Conservation (phyloP, 768 basidiomycete genomes). For the Collybia sordida region DNA sequence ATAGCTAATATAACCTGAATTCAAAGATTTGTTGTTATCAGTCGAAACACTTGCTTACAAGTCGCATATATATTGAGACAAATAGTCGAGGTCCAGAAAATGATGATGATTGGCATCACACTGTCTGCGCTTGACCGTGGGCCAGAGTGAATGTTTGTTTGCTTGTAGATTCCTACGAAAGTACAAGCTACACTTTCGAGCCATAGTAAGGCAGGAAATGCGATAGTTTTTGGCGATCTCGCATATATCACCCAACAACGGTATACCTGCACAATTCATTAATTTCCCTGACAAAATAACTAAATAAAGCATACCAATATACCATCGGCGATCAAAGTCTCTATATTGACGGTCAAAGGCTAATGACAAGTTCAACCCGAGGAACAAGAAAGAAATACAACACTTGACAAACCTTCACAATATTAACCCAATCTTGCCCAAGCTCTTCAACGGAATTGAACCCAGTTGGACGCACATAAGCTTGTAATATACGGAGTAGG, state of each 20-base stretch:
- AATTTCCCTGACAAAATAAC: background rate
- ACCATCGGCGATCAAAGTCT: background rate
- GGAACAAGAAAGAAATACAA: background rate
- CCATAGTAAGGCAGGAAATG: slow-evolving; percentile 16
- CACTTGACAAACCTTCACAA: background rate
- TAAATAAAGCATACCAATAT: background rate
- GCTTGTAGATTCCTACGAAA: too few species aligned
- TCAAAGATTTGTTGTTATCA: background rate
- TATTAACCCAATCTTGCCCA: background rate
- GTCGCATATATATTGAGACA: slow-evolving; percentile 16
- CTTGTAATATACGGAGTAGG: background rate
- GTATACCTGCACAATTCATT: slow-evolving; percentile 11
- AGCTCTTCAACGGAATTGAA: too few species aligned
- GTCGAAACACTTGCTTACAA: slow-evolving; percentile 3
- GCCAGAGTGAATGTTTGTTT: too few species aligned
- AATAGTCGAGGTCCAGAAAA: slow-evolving; percentile 13
- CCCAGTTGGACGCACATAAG: background rate
- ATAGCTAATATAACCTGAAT: background rate
- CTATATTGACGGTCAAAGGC: background rate
- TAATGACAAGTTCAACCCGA: background rate
- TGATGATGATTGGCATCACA: background rate
- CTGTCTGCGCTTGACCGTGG: too few species aligned
- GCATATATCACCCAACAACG: slow-evolving; percentile 20
- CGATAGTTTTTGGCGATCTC: slow-evolving; percentile 7
- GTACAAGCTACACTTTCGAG: background rate